Percentiles rank a stretch among this genome's conserved stretches.
Conservation (phyloP, 441 rosid genomes). For the Euphorbia corollata region DNA sequence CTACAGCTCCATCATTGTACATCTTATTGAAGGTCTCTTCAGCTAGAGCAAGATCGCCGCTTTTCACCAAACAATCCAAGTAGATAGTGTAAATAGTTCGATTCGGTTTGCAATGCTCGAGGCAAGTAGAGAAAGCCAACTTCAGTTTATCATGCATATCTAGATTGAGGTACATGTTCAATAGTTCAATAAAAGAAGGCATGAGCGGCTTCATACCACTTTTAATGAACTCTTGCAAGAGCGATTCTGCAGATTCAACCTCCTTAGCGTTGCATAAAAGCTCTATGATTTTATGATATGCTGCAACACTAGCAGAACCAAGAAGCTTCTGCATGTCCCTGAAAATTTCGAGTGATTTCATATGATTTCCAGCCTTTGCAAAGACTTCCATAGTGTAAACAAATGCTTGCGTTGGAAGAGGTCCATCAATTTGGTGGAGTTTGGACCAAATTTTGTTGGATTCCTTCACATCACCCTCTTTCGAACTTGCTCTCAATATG, state of each 20-base stretch:
- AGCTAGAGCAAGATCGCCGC: constrained; percentile 48
- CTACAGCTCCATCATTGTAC: constrained; percentile 38
- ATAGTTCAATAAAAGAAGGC: constrained; percentile 52
- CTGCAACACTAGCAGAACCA: constrained; percentile 48
- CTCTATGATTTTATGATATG: constrained; percentile 74
- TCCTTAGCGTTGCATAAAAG: constrained; percentile 47
- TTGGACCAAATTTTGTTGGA: constrained; percentile 61
- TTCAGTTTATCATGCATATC: constrained; percentile 52
- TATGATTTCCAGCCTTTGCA: constrained; percentile 47
- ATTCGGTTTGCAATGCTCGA: constrained; percentile 53
- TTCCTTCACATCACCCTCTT: constrained; percentile 56
- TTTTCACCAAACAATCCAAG: constrained; percentile 60
- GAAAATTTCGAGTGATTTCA: constrained; percentile 52
- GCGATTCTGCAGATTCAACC: constrained; percentile 49
- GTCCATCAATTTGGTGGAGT: constrained; percentile 26
- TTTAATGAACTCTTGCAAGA: constrained; percentile 53
- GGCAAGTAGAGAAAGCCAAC: constrained; percentile 48
- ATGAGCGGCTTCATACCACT: constrained; percentile 58
- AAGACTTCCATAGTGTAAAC: constrained; percentile 74
- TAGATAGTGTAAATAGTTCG: constrained; percentile 55
- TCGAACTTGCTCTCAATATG: constrained; percentile 64
- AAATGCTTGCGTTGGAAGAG: constrained; percentile 58
- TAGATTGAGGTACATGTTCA: constrained; percentile 48
- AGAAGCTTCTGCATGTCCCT: constrained; percentile 55
- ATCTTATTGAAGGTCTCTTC: constrained; percentile 55